Conservation (phyloP, 1,139 yeast genomes). For the Pneumocystis carinii region DNA sequence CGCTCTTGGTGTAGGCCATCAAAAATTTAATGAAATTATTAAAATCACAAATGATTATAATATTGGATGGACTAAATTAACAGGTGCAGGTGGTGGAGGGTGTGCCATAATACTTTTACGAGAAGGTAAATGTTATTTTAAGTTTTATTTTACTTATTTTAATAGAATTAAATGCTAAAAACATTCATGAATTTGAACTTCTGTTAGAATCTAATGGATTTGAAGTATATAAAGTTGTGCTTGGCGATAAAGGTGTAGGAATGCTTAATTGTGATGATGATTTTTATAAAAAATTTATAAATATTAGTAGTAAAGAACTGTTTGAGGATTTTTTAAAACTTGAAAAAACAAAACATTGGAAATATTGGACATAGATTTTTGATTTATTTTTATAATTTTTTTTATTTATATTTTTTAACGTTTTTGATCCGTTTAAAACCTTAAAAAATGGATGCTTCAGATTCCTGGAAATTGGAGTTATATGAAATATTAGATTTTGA, state of each 20-base stretch:
- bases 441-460: not conserved
- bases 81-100: slow-evolving; percentile 99
- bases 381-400: not conserved
- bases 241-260: slow-evolving; percentile 87
- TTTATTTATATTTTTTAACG: not conserved
- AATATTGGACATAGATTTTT: slow-evolving; percentile 35
- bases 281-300: slow-evolving; percentile 22
- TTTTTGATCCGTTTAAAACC: not conserved
- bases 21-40: slow-evolving; percentile 61
- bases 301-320: slow-evolving; percentile 30
- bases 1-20: slow-evolving; percentile 84
- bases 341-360: slow-evolving; percentile 35
- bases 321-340: slow-evolving; percentile 37
- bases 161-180: slow-evolving; percentile 20
- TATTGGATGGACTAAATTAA: slow-evolving; percentile 79
- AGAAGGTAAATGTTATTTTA: slow-evolving; percentile 24
- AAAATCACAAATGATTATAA: slow-evolving; percentile 42
- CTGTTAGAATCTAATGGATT: slow-evolving; percentile 37
- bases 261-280: slow-evolving; percentile 26
- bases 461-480: not conserved
- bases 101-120: slow-evolving; percentile 80
- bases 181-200: slow-evolving; percentile 24
- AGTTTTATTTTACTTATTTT: slow-evolving; percentile 17
- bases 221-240: slow-evolving; percentile 63
- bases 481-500: not conserved